Percentiles rank a stretch among this genome's conserved stretches.
These are phyloP conservation scores for Populus tomentosa DNA, from an alignment of 441 rosid genomes.

Conservation along the genomic window DNA sequence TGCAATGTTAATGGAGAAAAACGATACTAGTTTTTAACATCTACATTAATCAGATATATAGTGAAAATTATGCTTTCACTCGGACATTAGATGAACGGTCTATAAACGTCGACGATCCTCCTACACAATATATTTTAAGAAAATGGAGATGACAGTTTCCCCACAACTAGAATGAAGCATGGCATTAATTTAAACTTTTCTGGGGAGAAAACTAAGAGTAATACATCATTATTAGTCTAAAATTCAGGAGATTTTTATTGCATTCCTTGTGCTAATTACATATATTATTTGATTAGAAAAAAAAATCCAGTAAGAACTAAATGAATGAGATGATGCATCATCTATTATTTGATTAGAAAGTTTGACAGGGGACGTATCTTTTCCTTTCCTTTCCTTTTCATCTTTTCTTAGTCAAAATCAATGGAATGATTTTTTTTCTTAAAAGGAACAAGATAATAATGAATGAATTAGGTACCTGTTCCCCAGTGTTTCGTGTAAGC, in stretches of 20 bases:
- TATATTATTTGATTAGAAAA: neutral
- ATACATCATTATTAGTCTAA: neutral
- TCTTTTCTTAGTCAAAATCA: neutral
- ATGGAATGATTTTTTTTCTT: neutral
- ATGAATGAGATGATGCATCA: neutral
- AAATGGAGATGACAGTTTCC: neutral
- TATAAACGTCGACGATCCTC: no score
- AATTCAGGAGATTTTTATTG: neutral
- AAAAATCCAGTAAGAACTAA: neutral
- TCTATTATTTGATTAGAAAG: neutral
- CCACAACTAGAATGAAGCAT: neutral
- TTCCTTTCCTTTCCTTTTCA: neutral
- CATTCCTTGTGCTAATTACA: neutral
- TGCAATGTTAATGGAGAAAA: neutral
- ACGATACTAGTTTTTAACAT: neutral
- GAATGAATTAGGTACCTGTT: constrained; percentile 32
- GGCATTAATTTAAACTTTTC: neutral
- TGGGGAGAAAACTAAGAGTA: neutral
- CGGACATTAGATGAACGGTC: no score
- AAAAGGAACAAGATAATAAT: neutral
- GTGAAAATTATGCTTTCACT: no score
- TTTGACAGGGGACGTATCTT: neutral
- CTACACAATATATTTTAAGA: no score
- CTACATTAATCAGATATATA: neutral
- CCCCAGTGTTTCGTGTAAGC: constrained; percentile 36